phyloP scores from a whole-genome alignment of 352 stramenopile genomes.

The Pythium chondricola region DNA sequence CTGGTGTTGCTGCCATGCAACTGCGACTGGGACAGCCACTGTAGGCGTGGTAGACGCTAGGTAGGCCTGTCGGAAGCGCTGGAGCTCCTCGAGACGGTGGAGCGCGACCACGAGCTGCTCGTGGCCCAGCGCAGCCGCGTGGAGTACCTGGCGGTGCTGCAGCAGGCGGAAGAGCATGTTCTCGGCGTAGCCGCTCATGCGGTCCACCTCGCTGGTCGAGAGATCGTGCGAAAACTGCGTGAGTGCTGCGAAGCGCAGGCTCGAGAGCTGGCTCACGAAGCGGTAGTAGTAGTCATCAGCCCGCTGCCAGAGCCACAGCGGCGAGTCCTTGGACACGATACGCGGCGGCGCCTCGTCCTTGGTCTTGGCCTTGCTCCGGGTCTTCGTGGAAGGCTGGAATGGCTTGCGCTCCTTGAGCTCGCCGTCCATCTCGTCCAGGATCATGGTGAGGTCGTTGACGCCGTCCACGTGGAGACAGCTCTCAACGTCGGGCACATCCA shows the following conservation, averaged over 20 bases:
- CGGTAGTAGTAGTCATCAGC: slow-evolving; percentile 89
- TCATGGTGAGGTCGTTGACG: slow-evolving; percentile 33
- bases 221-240: slow-evolving; percentile 86
- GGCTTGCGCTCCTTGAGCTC: slow-evolving; percentile 17
- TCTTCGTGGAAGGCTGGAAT: slow-evolving; percentile 25
- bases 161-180: slow-evolving; percentile 87
- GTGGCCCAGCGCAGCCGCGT: slow-evolving; percentile 60
- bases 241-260: slow-evolving; percentile 69
- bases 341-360: background rate
- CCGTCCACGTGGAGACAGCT: slow-evolving; percentile 76
- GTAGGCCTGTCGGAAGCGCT: slow-evolving; percentile 18
- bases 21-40: slow-evolving; percentile 30
- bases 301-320: slow-evolving; percentile 75
- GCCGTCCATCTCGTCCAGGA: slow-evolving; percentile 16
- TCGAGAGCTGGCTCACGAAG: slow-evolving; percentile 71
- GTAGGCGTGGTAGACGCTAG: slow-evolving; percentile 37
- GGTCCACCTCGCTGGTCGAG: slow-evolving; percentile 69
- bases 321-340: slow-evolving; percentile 40
- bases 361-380: slow-evolving; percentile 7
- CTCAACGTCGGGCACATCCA: slow-evolving; percentile 79
- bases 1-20: slow-evolving; percentile 55
- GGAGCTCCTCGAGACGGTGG: slow-evolving; percentile 22
- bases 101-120: slow-evolving; percentile 62
- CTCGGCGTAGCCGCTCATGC: slow-evolving; percentile 87
- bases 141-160: slow-evolving; percentile 81